Evolutionary conservation across 768 basidiomycete genomes (phyloP).

Genomic region (Cystobasidium tubakii): DNA sequence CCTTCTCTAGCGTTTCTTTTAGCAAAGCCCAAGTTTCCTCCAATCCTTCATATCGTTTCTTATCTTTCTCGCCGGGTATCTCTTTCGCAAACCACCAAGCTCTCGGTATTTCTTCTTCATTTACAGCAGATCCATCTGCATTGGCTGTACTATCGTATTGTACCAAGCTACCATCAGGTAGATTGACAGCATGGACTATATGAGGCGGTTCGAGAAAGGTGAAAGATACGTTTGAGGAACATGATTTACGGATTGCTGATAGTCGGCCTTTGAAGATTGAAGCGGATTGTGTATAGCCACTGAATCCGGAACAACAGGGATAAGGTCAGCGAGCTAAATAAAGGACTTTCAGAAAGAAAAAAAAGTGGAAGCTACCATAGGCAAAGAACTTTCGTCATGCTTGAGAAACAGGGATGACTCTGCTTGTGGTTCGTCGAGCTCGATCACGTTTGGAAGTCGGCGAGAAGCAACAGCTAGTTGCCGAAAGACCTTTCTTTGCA

Average conservation of each 20-base stretch:
- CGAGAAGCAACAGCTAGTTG: neutral
- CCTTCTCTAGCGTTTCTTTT: constrained; percentile 22
- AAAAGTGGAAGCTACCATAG: neutral
- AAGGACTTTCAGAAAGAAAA: neutral
- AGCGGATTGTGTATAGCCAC: constrained; percentile 34
- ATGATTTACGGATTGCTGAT: constrained; percentile 22
- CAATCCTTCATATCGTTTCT: constrained; percentile 20
- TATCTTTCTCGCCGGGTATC: neutral
- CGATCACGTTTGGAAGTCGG: neutral
- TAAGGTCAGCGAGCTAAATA: neutral
- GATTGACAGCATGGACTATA: constrained; percentile 26
- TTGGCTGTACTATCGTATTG: constrained; percentile 26
- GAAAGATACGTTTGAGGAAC: constrained; percentile 10
- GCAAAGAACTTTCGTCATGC: constrained; percentile 32
- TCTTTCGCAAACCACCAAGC: constrained; percentile 36
- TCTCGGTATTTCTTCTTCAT: constrained; percentile 20
- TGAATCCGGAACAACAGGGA: neutral
- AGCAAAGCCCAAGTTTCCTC: constrained; percentile 31
- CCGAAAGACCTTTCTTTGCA: neutral
- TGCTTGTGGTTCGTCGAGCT: neutral
- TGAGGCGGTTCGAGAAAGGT: constrained; percentile 27
- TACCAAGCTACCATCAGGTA: constrained; percentile 26
- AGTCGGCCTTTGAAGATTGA: constrained; percentile 32
- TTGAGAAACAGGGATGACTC: neutral
- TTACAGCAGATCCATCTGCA: neutral